These are phyloP conservation scores for Pisolithus marmoratus DNA, from an alignment of 768 basidiomycete species.

Conservation along the genomic window DNA sequence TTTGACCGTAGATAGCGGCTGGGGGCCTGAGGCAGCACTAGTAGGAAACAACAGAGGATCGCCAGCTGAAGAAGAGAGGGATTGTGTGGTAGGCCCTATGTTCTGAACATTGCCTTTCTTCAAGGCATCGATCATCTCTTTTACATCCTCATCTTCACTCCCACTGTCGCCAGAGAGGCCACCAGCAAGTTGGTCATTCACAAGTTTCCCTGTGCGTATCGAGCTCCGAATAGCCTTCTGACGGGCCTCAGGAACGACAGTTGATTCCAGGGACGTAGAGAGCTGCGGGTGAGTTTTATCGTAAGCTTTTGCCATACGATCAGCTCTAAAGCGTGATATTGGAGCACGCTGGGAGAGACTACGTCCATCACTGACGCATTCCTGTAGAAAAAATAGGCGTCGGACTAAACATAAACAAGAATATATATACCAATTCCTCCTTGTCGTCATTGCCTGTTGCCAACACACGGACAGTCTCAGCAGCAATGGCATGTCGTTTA, in stretches of 20 bases:
- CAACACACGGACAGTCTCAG: conserved; percentile 48
- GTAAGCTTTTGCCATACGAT: conserved; percentile 45
- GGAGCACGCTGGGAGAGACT: conserved; percentile 39
- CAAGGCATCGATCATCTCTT: conserved; percentile 48
- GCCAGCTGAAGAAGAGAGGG: background rate
- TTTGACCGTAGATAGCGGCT: conserved; percentile 5
- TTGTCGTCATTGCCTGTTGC: conserved; percentile 39
- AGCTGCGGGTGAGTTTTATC: conserved; percentile 31
- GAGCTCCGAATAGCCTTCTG: conserved; percentile 46
- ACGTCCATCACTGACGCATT: conserved; percentile 4
- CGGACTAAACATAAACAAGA: conserved; percentile 1
- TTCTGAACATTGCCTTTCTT: conserved; percentile 49
- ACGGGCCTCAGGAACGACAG: conserved; percentile 38
- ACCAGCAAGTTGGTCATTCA: conserved; percentile 45
- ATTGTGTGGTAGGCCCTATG: conserved; percentile 34
- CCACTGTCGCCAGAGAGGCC: conserved; percentile 47
- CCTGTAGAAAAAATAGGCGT: conserved; percentile 23
- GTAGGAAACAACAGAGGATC: too few species aligned
- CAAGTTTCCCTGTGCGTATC: conserved; percentile 52
- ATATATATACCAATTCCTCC: conserved; percentile 39
- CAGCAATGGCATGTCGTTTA: conserved; percentile 52
- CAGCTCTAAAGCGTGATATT: conserved; percentile 63
- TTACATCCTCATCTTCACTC: conserved; percentile 45
- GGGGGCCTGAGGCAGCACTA: background rate
- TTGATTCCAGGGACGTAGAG: conserved; percentile 37